phyloP scores from a whole-genome alignment of 2,329 filamentous ascomycete genomes.

The Epichloe sp. region DNA sequence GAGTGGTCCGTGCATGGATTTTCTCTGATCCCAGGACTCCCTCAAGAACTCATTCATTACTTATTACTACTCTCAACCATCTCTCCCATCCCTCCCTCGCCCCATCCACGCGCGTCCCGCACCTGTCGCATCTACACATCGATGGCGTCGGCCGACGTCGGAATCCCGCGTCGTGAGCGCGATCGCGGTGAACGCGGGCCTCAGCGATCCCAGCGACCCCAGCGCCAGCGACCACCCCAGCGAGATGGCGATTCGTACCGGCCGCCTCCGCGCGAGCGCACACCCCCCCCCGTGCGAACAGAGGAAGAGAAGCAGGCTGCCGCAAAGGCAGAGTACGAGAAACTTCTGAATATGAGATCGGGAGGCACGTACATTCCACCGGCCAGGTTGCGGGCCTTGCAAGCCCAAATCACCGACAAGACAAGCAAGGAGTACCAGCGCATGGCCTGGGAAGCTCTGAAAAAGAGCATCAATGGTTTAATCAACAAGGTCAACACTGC shows the following conservation, averaged over 20 bases:
- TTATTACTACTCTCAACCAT: background rate
- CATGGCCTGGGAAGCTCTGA: slow-evolving; percentile 97
- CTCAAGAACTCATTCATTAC: no score
- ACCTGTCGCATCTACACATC: background rate
- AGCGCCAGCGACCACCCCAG: slow-evolving; percentile 13
- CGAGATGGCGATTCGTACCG: slow-evolving; percentile 40
- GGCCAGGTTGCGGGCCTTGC: slow-evolving; percentile 75
- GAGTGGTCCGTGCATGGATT: no score
- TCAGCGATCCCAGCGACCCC: slow-evolving; percentile 6
- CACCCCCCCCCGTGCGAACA: slow-evolving; percentile 31
- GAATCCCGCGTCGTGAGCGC: slow-evolving; percentile 26
- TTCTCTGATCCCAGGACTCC: no score
- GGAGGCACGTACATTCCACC: slow-evolving; percentile 96
- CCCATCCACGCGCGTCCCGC: background rate
- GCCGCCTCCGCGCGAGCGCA: slow-evolving; percentile 22
- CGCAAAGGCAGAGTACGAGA: slow-evolving; percentile 87
- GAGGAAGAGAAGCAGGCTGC: slow-evolving; percentile 79
- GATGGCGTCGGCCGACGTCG: slow-evolving; percentile 34
- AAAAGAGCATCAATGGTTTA: slow-evolving; percentile 96
- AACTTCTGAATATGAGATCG: slow-evolving; percentile 81
- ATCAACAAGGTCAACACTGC: slow-evolving; percentile 99
- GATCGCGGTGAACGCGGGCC: slow-evolving; percentile 12
- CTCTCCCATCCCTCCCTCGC: background rate
- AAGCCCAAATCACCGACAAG: slow-evolving; percentile 96
- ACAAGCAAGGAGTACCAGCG: slow-evolving; percentile 93